Conservation (phyloP, 2,329 filamentous ascomycete species). For the Metarhizium humberi region DNA sequence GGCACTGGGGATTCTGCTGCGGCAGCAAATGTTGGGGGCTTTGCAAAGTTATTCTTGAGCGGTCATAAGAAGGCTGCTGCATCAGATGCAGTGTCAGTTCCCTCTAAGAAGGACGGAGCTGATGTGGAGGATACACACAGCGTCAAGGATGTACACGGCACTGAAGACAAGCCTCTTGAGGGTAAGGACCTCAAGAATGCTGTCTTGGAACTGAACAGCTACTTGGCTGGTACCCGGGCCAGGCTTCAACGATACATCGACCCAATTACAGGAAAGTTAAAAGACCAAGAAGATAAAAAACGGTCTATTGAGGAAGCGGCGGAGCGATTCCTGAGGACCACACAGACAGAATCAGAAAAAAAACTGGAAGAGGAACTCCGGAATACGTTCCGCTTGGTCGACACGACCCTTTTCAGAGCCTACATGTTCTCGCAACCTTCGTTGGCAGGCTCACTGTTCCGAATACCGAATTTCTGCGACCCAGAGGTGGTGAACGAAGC, state of each 20-base stretch:
- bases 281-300: conserved; percentile 35
- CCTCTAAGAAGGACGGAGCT: conserved; percentile 45
- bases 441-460: conserved; percentile 81
- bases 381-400: conserved; percentile 73
- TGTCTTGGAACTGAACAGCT: conserved; percentile 74
- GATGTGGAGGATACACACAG: conserved; percentile 49
- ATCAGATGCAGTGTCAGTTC: conserved; percentile 49
- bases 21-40: conserved; percentile 33
- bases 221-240: conserved; percentile 75
- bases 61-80: conserved; percentile 35
- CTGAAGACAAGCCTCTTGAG: conserved; percentile 48
- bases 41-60: conserved; percentile 45
- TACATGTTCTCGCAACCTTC: conserved; percentile 90
- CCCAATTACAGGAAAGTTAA: conserved; percentile 52
- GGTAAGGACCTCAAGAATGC: conserved; percentile 79
- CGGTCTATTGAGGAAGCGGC: conserved; percentile 40
- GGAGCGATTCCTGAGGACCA: conserved; percentile 44
- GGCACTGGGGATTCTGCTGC: conserved; percentile 16
- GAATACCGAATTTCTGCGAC: conserved; percentile 94
- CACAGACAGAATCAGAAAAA: conserved; percentile 38
- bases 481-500: conserved; percentile 92
- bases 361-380: conserved; percentile 64
- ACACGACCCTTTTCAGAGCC: conserved; percentile 87
- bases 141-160: conserved; percentile 28
- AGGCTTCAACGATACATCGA: conserved; percentile 54